These are phyloP conservation scores for Fonsecaea erecta DNA, from an alignment of 2,329 filamentous ascomycete species.

Conservation along the genomic window DNA sequence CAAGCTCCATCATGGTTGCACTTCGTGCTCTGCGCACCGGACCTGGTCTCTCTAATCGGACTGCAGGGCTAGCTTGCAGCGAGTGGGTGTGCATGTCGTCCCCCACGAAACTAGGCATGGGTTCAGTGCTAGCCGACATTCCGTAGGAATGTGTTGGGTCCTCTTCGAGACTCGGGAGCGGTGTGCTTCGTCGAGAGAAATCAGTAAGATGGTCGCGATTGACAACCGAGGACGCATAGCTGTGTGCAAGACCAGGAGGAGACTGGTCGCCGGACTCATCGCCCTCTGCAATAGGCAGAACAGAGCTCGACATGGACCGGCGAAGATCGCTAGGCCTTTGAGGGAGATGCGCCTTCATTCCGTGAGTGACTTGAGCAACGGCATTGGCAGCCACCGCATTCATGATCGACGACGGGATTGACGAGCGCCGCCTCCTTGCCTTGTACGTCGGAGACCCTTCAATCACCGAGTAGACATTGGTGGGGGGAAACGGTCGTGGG, in stretches of 20 bases:
- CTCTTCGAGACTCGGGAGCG: conserved; percentile 80
- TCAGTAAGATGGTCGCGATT: conserved; percentile 79
- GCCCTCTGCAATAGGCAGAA: conserved; percentile 78
- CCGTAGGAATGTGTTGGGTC: conserved; percentile 75
- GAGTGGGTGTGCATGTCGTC: conserved; percentile 64
- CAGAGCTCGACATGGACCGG: conserved; percentile 85
- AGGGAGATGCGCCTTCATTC: conserved; percentile 59
- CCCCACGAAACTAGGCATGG: conserved; percentile 66
- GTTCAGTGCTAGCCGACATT: conserved; percentile 67
- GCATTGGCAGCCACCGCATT: conserved; percentile 66
- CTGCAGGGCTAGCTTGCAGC: conserved; percentile 62
- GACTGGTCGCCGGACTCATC: conserved; percentile 81
- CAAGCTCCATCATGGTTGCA: conserved; percentile 94
- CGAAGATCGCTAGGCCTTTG: conserved; percentile 89
- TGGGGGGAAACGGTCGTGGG: conserved; percentile 67
- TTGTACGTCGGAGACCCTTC: conserved; percentile 99
- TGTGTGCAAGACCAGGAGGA: conserved; percentile 74
- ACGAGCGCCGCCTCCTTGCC: conserved; percentile 90
- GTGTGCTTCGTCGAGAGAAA: conserved; percentile 88
- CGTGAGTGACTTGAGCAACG: conserved; percentile 51
- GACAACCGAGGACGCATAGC: conserved; percentile 69
- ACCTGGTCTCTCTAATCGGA: conserved; percentile 66
- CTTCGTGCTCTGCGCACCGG: conserved; percentile 89
- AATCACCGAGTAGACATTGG: conserved; percentile 92
- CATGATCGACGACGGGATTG: conserved; percentile 80